Percentiles rank a stretch among this genome's conserved stretches.
These are phyloP conservation scores for Chrysochromulina tobinii DNA, from an alignment of 78 protist genomes.

Conservation along the genomic window DNA sequence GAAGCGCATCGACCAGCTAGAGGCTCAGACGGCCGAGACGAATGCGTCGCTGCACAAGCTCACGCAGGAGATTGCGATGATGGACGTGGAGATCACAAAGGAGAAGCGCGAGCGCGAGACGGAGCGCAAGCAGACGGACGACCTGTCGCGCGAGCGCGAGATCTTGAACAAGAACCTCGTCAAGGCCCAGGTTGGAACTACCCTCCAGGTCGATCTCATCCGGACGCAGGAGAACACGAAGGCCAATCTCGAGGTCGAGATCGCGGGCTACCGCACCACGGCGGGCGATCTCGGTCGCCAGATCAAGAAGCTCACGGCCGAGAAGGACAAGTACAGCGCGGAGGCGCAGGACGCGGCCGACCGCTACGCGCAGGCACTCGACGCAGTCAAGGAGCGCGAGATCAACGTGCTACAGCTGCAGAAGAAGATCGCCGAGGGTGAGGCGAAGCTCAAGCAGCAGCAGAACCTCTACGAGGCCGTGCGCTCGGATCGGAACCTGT, in stretches of 20 bases:
- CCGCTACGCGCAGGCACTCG: constrained; percentile 48
- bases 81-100: constrained; percentile 10
- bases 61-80: neutral
- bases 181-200: constrained; percentile 17
- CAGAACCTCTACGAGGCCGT: constrained; percentile 83
- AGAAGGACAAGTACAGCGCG: constrained; percentile 28
- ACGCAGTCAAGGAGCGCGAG: constrained; percentile 46
- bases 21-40: neutral
- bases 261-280: constrained; percentile 33
- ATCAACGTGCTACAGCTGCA: constrained; percentile 59
- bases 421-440: constrained; percentile 71
- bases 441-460: constrained; percentile 78
- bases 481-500: constrained; percentile 82
- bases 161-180: constrained; percentile 48
- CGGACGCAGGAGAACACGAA: constrained; percentile 29
- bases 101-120: constrained; percentile 20
- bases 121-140: constrained; percentile 32
- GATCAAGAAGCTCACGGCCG: constrained; percentile 55
- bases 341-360: constrained; percentile 33
- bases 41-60: constrained; percentile 2
- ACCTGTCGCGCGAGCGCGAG: constrained; percentile 52
- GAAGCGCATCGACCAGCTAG: neutral
- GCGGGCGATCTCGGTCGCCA: neutral
- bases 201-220: constrained; percentile 17
- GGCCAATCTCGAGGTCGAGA: constrained; percentile 52